phyloP scores from a whole-genome alignment of 192 early-diverging fungal species.

The Coemansia sp. region DNA sequence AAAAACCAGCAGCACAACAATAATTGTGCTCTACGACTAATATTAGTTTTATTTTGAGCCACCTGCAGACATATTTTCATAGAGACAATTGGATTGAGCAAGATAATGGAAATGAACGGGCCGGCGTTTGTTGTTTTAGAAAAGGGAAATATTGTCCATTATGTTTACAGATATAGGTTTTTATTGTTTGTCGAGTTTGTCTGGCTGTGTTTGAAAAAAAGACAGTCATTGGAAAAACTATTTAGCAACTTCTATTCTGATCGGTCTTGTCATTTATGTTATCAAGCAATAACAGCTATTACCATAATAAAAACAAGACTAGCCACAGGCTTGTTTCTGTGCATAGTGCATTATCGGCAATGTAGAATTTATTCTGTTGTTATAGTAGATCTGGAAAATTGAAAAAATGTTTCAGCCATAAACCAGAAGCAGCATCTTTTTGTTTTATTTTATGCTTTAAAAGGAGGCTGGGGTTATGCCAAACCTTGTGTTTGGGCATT shows the following conservation, averaged over 20 bases:
- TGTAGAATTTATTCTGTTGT: not conserved
- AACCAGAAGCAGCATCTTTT: not conserved
- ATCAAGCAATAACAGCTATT: not conserved
- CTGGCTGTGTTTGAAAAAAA: not conserved
- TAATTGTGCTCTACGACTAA: not conserved
- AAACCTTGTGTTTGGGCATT: not conserved
- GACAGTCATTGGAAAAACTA: not conserved
- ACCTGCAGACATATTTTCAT: not conserved
- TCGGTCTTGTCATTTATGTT: not conserved
- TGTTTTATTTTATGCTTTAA: not conserved
- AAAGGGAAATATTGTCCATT: not conserved
- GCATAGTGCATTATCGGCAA: not conserved
- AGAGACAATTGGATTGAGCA: not conserved
- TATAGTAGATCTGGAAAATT: not conserved
- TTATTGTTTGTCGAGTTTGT: not conserved
- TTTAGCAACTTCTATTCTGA: not conserved
- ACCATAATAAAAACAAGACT: not conserved
- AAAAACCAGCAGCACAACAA: not conserved
- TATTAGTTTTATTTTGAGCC: not conserved
- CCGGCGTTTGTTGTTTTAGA: not conserved
- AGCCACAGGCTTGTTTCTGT: not conserved
- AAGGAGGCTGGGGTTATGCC: slow-evolving; percentile 6
- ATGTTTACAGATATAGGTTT: not conserved
- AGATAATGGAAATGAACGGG: not conserved
- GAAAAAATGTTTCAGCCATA: slow-evolving; percentile 4